Evolutionary conservation across 2,329 filamentous ascomycete genomes (phyloP), one percentile per base, ranked within the genome.

Genomic region (Talaromyces amestolkiae): DNA sequence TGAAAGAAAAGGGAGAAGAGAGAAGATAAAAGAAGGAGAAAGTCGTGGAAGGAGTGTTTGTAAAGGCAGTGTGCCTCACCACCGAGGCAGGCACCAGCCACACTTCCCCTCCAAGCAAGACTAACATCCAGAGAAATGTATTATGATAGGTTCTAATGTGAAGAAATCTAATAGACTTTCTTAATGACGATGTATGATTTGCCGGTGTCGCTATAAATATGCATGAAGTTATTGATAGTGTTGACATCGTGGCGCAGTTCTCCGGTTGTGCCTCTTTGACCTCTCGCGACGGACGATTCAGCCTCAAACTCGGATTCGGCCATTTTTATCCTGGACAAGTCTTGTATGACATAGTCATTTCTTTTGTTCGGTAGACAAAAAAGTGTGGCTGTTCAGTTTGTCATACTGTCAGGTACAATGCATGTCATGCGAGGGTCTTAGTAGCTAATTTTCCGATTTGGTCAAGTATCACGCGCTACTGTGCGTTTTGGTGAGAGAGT

Each of bases 381-480:
- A 35, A 37, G 10, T 56, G 61, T 56, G 61, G 61, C 61, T 63
- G 61, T 54, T 54, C 51, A 54, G 11, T 54, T 10, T 35, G 51
- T 37, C 51, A 35, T 54, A 56, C 53, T 56, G 53, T 37, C 59
- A 61, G 59, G 45, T 51, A 61, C 59, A 17, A 61, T 61, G 58
- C 58, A 61, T 45, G 45, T 49, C 59, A 61, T 61, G 43, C 58
- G 27, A 49, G 58, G 27, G 13, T 22, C 9, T 49, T 61, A 19
- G 47, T 33, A 37, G 53, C 10, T 22, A 39, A 47, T 13, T 22
- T 31, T 31, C 45, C 60, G 19, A 37, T 43, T 31, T 35, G 47
- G 60, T 54, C 49, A 54, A 22, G 37, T n/a, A 63, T 53, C 60
- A 54, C 43, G 41, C 35, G 53, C 31, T 19, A 56, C 27, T n/a